Evolutionary conservation across 768 basidiomycete genomes (phyloP), one percentile per base, ranked within the genome.

Genomic region (Trametes sanguinea): DNA sequence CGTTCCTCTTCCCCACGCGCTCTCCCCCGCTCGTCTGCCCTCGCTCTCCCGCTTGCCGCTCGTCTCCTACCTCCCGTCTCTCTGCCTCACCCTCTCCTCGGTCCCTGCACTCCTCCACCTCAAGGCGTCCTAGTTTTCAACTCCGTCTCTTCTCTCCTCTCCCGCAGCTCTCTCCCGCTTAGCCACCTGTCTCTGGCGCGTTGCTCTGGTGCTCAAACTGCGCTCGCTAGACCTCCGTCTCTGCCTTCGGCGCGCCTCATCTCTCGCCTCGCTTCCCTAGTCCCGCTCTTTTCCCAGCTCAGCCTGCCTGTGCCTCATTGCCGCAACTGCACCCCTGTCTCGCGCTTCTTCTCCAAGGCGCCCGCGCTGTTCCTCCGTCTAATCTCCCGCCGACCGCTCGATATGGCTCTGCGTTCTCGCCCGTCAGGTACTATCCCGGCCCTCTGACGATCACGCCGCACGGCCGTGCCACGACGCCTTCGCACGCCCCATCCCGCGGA

Each of bases 351-450:
- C 22, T 22, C 22, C 22, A 22, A 4, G 10, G 13, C 43, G 51
- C 45, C 33, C 22, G 1, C 45, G 17, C 33, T 3, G 16, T 56
- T 46, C 54, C 54, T 33, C 29, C 50, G 58, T 46, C 43, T 51
- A 27, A 57, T n/a, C 43, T 32, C 52, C 52, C 59, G 51, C 60
- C 53, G 53, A 46, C n/a, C 40, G 37, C 60, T 37, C 29, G 39
- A 63, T 64, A 32, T 27, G 54, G 57, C 17, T 17, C 35, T 46
- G 62, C 39, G 39, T 64, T 60, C 63, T 45, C 63, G 57, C 58
- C 42, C 53, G 54, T 54, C 53, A 60, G 58, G 63, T 30, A 63
- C 62, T 45, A 29, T 37, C 37, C 46, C 16, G 1, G 22, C n/a
- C 51, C 55, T 40, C 29, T 29, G 54, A 35, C 54, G 39, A 51